Conservation (phyloP, 495 filamentous ascomycete genomes). For the Neurospora tetrasperma region DNA sequence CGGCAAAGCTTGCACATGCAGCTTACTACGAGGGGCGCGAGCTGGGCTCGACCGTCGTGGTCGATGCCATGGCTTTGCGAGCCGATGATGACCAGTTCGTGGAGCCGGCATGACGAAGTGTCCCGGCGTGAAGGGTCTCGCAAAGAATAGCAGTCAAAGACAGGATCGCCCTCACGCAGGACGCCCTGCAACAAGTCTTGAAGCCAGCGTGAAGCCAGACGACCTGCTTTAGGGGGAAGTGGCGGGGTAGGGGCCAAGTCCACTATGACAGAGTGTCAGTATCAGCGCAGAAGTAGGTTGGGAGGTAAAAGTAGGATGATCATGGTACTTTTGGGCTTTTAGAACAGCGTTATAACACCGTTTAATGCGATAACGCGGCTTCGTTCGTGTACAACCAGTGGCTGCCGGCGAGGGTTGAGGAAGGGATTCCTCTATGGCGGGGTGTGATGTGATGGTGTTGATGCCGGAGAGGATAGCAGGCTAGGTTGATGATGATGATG, state of each 20-base stretch:
- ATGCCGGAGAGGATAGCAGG: background rate
- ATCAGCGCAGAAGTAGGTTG: background rate
- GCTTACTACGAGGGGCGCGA: conserved; percentile 7
- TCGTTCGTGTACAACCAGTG: background rate
- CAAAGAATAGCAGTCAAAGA: conserved; percentile 7
- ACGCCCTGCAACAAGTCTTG: conserved; percentile 15
- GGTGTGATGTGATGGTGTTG: background rate
- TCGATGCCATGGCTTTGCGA: conserved; percentile 14
- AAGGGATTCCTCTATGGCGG: background rate
- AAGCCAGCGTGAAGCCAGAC: conserved; percentile 16
- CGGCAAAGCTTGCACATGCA: conserved; percentile 25
- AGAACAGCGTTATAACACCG: background rate
- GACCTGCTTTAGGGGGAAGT: conserved; percentile 6
- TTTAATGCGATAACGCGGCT: background rate
- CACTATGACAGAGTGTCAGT: background rate
- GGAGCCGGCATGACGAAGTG: conserved; percentile 2
- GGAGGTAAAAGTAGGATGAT: background rate
- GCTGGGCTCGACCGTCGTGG: conserved; percentile 6
- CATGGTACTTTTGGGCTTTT: background rate
- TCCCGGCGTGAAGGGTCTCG: conserved; percentile 7
- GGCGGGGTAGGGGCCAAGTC: background rate
- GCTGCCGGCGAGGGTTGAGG: background rate
- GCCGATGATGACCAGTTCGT: conserved; percentile 16
- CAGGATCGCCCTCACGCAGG: background rate
- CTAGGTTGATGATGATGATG: background rate